These are phyloP conservation scores for Rhynchosporium agropyri DNA, from an alignment of 2,329 filamentous ascomycete species.

Conservation along the genomic window DNA sequence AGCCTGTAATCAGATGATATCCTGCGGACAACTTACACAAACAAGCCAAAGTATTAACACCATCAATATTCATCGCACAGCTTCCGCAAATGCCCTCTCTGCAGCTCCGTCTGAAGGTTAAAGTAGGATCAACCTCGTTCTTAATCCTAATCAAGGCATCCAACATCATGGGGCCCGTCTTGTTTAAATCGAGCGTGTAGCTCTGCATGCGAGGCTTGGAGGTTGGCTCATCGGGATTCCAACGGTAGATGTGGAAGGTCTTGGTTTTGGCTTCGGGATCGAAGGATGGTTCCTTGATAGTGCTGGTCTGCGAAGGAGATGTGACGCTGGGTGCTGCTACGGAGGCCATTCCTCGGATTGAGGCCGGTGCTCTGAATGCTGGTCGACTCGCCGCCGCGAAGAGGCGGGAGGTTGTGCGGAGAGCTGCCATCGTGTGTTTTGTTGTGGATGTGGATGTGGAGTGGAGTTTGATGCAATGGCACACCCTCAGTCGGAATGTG, in stretches of 20 bases:
- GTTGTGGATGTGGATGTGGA: conserved; percentile 10
- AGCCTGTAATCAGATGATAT: background rate
- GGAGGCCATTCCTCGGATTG: conserved; percentile 32
- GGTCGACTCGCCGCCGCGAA: conserved; percentile 32
- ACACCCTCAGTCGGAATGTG: conserved; percentile 3
- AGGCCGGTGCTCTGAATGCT: conserved; percentile 26
- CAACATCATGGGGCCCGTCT: conserved; percentile 98
- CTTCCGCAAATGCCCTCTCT: conserved; percentile 98
- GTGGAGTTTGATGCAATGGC: conserved; percentile 25
- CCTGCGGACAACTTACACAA: conserved; percentile 69
- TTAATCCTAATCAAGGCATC: conserved; percentile 98
- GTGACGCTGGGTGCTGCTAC: conserved; percentile 23
- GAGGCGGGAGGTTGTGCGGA: conserved; percentile 35
- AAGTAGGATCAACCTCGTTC: conserved; percentile 95
- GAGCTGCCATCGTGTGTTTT: conserved; percentile 35
- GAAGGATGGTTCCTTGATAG: conserved; percentile 50
- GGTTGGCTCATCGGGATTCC: conserved; percentile 91
- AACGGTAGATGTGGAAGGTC: conserved; percentile 98
- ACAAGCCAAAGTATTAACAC: conserved; percentile 96
- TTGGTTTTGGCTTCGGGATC: conserved; percentile 73
- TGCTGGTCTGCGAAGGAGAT: conserved; percentile 32
- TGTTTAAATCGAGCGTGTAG: conserved; percentile 95
- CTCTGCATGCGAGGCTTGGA: conserved; percentile 95
- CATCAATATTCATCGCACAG: conserved; percentile 99
- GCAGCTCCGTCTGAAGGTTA: conserved; percentile 95